Base-by-base conservation (phyloP, 1,284 basidiomycete species). In the Trametes polyzona region DNA sequence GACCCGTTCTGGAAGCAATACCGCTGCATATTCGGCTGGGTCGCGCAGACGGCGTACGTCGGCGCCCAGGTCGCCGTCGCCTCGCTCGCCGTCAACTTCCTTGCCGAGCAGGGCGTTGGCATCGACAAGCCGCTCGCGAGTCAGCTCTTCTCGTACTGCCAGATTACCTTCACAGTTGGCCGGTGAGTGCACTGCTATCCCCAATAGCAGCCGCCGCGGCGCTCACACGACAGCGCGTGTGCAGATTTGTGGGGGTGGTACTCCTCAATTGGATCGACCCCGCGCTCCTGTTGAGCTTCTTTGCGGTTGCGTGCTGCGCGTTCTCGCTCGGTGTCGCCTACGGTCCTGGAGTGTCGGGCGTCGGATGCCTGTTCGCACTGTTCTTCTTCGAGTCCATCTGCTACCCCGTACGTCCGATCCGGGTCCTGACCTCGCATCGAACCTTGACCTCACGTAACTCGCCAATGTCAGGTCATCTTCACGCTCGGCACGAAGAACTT, bases 351-450 rank as follows among this genome's bases (percentile, higher is more conserved):
- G 75, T 75, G 56, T 74, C 78, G 7, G 89, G 84, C 35, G 75
- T 91, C 44, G 84, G 78, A 9, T 85, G 81, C 71, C 68, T 90
- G 55, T 90, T 89, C 71, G 69, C 79, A 57, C 72, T 92, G 57
- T 90, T 91, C 80, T 90, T 88, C 79, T 91, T 90, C 72, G 89
- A 90, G 71, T 86, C 84, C 8, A 85, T 87, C 64, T 87, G 86
- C 68, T 87, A 87, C 67, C 85, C 86, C 4, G 80, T 82, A 60
- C 23, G 70, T 71, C 67, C 61, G 68, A 47, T 54, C 67, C 62
- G 11, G 19, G 27, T 29, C 6, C n/a, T 30, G 17, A 49, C n/a
- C 9, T 19, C 26, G 10, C 32, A 35, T 29, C 40, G 42, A 35
- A 48, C 42, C 36, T 47, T 36, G 11, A 6, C 16, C 30, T 21